These are phyloP conservation scores for Apiospora malaysiana DNA, from an alignment of 2,329 filamentous ascomycete species.

Conservation along the genomic window DNA sequence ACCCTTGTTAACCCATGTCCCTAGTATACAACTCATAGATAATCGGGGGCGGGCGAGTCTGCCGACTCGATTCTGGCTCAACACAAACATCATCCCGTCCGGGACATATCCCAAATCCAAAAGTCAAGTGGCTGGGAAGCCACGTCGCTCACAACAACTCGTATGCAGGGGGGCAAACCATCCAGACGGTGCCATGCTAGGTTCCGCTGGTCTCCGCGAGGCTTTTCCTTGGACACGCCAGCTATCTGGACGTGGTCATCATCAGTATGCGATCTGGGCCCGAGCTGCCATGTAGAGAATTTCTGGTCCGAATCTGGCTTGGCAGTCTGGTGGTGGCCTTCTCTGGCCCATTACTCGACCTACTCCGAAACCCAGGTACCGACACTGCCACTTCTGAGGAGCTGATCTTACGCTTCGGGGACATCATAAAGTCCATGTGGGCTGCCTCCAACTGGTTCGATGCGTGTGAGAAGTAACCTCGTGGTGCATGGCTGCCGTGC, in stretches of 20 bases:
- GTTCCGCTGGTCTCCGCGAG: not conserved
- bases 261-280: not conserved
- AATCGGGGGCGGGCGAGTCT: conserved; percentile 6
- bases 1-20: not conserved
- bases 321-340: conserved; percentile 15
- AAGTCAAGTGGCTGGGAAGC: conserved; percentile 25
- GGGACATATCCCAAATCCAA: not conserved
- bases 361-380: conserved; percentile 1
- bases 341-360: conserved; percentile 21
- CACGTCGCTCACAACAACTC: not conserved
- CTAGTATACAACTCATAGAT: conserved; percentile 11
- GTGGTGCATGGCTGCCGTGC: not conserved
- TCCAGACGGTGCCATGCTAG: conserved; percentile 1
- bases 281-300: not conserved
- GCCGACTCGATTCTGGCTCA: conserved; percentile 6
- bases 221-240: not conserved
- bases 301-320: not conserved
- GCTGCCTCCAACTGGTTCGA: conserved; percentile 9
- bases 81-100: conserved; percentile 18
- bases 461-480: not conserved
- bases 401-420: conserved; percentile 20
- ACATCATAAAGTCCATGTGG: not conserved
- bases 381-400: conserved; percentile 27
- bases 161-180: conserved; percentile 25
- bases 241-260: not conserved